Conservation (phyloP, 164 flowering plant species). For the Kingdonia uniflora region DNA sequence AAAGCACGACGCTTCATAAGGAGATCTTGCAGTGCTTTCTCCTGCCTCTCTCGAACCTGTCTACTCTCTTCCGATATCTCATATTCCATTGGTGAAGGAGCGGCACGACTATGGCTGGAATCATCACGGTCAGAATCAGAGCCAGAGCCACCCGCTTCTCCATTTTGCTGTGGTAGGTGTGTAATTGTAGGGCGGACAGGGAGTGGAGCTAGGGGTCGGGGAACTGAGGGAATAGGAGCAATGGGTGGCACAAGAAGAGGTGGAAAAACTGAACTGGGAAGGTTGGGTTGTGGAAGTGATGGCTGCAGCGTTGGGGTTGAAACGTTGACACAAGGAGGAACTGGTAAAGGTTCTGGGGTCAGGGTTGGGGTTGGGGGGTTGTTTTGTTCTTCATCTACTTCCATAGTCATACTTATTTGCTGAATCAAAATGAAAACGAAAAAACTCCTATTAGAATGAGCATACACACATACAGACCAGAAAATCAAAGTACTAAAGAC, state of each 20-base stretch:
- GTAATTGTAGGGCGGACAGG: constrained; percentile 47
- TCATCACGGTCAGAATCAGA: constrained; percentile 58
- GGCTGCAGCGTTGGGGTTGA: constrained; percentile 1
- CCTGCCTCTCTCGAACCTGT: constrained; percentile 63
- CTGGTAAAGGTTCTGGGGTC: too few relatives aligned
- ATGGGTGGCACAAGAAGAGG: constrained; percentile 30
- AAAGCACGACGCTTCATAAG: constrained; percentile 79
- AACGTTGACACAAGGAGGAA: not conserved
- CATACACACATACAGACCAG: too few relatives aligned
- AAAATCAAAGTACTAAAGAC: too few relatives aligned
- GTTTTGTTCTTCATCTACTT: too few relatives aligned
- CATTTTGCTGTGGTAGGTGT: constrained; percentile 37
- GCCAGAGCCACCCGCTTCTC: constrained; percentile 35
- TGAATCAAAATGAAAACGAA: too few relatives aligned
- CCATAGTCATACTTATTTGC: too few relatives aligned
- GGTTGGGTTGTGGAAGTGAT: constrained; percentile 14
- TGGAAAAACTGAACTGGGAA: constrained; percentile 15
- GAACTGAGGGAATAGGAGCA: constrained; percentile 33
- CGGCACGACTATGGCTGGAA: constrained; percentile 10
- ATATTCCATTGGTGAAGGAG: constrained; percentile 30
- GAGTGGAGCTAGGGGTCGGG: constrained; percentile 38
- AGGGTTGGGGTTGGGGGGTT: too few relatives aligned
- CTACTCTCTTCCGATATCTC: constrained; percentile 85
- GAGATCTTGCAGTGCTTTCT: constrained; percentile 71
- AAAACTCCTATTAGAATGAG: too few relatives aligned